Conservation (phyloP, 768 basidiomycete genomes). For the Psilocybe cubensis region DNA sequence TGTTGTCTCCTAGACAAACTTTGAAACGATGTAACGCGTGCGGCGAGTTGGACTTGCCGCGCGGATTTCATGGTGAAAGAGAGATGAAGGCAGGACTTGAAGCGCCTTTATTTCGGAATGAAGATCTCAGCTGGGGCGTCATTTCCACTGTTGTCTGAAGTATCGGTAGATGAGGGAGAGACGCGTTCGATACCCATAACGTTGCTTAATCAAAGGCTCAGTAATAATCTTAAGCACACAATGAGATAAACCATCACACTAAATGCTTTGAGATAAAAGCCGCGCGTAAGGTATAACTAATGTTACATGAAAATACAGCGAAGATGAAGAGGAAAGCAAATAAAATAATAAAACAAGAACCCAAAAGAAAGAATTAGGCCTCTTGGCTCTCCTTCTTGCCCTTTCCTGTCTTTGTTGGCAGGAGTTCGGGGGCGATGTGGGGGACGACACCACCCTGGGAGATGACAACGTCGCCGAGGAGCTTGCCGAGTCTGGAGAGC, state of each 20-base stretch:
- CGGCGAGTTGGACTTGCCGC: neutral
- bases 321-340: constrained; percentile 13
- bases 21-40: neutral
- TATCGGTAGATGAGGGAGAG: too few species aligned
- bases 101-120: too few species aligned
- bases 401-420: constrained; percentile 43
- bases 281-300: constrained; percentile 21
- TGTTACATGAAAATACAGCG: constrained; percentile 21
- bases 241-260: constrained; percentile 3
- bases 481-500: constrained; percentile 63
- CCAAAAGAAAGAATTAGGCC: constrained; percentile 13
- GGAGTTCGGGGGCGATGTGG: constrained; percentile 41
- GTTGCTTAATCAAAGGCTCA: neutral
- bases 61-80: too few species aligned
- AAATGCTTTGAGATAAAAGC: constrained; percentile 11
- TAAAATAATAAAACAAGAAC: constrained; percentile 14
- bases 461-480: constrained; percentile 86
- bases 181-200: too few species aligned
- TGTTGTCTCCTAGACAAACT: too few species aligned
- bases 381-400: constrained; percentile 33
- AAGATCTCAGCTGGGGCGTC: too few species aligned
- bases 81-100: too few species aligned
- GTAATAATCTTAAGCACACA: neutral
- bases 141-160: neutral
- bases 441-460: constrained; percentile 83